Evolutionary conservation across 306 rosid species (phyloP).

Genomic region (Crotalaria pallida): DNA sequence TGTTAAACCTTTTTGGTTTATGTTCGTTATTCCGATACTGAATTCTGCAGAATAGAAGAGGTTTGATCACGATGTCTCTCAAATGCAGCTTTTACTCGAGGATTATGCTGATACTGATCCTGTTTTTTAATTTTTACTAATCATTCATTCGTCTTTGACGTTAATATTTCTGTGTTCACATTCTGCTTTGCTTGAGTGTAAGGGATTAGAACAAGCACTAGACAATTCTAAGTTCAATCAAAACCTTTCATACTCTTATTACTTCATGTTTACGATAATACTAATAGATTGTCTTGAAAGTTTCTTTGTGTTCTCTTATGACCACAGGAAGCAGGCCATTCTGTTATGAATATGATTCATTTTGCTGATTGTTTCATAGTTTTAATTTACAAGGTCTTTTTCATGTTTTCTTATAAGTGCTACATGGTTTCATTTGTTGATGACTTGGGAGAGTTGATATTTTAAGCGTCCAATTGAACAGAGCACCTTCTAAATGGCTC

Average conservation of each 20-base stretch:
- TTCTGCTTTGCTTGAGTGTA: not conserved
- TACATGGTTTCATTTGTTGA: slow-evolving; percentile 9
- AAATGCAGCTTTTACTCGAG: slow-evolving; percentile 8
- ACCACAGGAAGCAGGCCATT: not conserved
- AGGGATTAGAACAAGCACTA: not conserved
- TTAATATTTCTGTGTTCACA: not conserved
- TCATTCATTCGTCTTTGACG: not conserved
- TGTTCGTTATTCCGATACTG: not conserved
- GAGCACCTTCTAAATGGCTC: not conserved
- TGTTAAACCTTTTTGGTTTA: slow-evolving; percentile 12
- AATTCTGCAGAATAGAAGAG: slow-evolving; percentile 20
- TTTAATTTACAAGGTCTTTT: not conserved
- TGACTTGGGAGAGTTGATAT: not conserved
- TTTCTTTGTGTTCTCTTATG: not conserved
- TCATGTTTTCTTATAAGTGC: not conserved
- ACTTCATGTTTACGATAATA: too few species aligned
- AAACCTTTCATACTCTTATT: not conserved
- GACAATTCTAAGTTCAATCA: not conserved
- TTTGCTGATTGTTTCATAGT: not conserved
- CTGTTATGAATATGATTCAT: not conserved
- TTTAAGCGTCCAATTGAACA: slow-evolving; percentile 5
- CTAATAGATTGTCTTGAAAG: not conserved
- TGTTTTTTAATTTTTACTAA: not conserved
- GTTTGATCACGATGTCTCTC: not conserved
- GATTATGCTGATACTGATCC: not conserved